These are phyloP conservation scores for Neckera pumila DNA, from an alignment of 225 moss, liverwort and hornwort species.

Conservation along the genomic window DNA sequence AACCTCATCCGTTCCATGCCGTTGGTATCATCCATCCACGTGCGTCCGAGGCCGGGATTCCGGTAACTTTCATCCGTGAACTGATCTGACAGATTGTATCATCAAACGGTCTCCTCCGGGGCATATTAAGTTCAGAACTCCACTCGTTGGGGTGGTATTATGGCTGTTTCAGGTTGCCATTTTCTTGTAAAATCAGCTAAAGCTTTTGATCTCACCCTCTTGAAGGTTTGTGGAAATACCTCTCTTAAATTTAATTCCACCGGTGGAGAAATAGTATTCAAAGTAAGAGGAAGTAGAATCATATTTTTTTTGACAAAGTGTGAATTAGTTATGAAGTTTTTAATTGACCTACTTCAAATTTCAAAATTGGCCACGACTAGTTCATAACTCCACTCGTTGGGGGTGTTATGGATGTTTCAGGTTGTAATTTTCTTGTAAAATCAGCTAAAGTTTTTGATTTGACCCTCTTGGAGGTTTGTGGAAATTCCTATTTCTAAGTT, in stretches of 20 bases:
- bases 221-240: background rate
- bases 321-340: background rate
- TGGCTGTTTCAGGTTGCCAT: background rate
- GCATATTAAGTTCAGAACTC: background rate
- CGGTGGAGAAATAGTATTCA: background rate
- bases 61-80: background rate
- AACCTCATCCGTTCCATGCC: background rate
- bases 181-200: no score
- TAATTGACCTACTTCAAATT: background rate
- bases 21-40: constrained; percentile 18
- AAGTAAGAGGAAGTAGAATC: background rate
- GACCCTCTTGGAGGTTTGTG: background rate
- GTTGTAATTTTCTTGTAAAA: background rate
- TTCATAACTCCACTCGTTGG: no score
- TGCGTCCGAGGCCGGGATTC: background rate
- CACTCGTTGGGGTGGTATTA: background rate
- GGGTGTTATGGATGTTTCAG: background rate
- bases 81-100: background rate
- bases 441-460: background rate
- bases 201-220: background rate
- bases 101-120: constrained; percentile 14
- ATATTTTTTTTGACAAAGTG: no score
- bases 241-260: background rate
- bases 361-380: no score
- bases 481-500: background rate